Evolutionary conservation across 257 asterid genomes (phyloP).

Genomic region (Solanum corneliomulleri): DNA sequence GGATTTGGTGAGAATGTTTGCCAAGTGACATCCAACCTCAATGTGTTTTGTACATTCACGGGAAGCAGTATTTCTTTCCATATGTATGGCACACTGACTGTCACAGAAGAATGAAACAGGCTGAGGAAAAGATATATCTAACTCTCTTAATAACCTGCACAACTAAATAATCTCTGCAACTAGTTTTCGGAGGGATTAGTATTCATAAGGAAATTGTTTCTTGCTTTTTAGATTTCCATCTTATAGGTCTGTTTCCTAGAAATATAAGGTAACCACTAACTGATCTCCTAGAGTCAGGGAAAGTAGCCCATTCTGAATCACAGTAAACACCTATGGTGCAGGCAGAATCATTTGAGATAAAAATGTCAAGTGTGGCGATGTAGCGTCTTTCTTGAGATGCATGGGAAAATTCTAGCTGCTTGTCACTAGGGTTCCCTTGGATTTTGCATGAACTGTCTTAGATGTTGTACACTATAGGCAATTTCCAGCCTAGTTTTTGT

Average conservation of each 20-base stretch:
- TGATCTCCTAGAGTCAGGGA: not conserved
- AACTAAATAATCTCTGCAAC: too few relatives aligned
- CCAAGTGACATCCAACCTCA: not conserved
- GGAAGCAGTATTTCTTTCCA: not conserved
- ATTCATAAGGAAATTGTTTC: too few relatives aligned
- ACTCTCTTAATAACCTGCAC: too few relatives aligned
- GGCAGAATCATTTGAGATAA: not conserved
- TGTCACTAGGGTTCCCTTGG: not conserved
- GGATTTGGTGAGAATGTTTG: not conserved
- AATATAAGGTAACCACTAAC: not conserved
- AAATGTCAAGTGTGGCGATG: not conserved
- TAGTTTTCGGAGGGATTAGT: too few relatives aligned
- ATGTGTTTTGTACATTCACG: not conserved
- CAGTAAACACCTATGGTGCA: not conserved
- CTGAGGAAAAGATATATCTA: too few relatives aligned
- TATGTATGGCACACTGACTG: not conserved
- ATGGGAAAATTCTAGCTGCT: too few relatives aligned
- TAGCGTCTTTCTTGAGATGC: not conserved
- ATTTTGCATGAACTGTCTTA: not conserved
- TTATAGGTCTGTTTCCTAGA: not conserved
- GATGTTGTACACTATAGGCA: not conserved
- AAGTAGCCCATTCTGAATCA: not conserved
- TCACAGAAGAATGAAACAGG: too few relatives aligned
- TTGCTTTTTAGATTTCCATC: too few relatives aligned
- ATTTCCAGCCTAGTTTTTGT: not conserved